A percentile compares a stretch with the other conserved stretches of the same genome.
phyloP scores from a whole-genome alignment of 2,329 filamentous ascomycete species.

The Trichoderma lentiforme region DNA sequence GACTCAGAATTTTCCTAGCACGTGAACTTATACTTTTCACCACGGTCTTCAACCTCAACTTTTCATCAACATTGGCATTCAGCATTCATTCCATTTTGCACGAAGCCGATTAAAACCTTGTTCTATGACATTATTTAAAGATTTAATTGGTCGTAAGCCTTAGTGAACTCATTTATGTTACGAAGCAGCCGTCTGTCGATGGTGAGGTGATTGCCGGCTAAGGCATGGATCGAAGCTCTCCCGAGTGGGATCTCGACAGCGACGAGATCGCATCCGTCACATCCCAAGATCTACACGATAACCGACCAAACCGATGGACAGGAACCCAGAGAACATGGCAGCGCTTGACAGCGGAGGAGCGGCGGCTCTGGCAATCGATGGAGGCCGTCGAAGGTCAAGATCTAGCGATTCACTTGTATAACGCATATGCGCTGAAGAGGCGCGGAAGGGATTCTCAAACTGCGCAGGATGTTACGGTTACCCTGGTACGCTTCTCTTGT shows the following conservation, averaged over 20 bases:
- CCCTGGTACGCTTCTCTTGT: slow-evolving; percentile 25
- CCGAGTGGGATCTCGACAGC: slow-evolving; percentile 43
- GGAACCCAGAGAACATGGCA: slow-evolving; percentile 67
- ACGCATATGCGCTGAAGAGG: slow-evolving; percentile 65
- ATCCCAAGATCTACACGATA: slow-evolving; percentile 45
- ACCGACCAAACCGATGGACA: slow-evolving; percentile 69
- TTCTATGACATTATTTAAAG: not conserved
- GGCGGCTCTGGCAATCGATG: slow-evolving; percentile 60
- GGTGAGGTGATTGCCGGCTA: not conserved
- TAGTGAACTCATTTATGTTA: not conserved
- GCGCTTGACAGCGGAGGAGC: slow-evolving; percentile 57
- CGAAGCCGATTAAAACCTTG: not conserved
- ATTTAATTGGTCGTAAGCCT: not conserved
- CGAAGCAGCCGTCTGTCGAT: not conserved
- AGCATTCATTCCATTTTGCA: not conserved
- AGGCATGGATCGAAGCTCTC: slow-evolving; percentile 12
- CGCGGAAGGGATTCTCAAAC: slow-evolving; percentile 27
- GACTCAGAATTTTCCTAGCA: slow-evolving; percentile 1
- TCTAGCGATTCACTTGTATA: slow-evolving; percentile 74
- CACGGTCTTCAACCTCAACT: not conserved
- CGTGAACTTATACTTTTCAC: slow-evolving; percentile 16
- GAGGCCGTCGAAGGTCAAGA: slow-evolving; percentile 62
- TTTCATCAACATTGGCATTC: not conserved
- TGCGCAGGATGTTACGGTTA: slow-evolving; percentile 29
- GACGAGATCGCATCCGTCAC: slow-evolving; percentile 46